Evolutionary conservation across 2,329 filamentous ascomycete species (phyloP).

Genomic region (Rutstroemia sydowiana): DNA sequence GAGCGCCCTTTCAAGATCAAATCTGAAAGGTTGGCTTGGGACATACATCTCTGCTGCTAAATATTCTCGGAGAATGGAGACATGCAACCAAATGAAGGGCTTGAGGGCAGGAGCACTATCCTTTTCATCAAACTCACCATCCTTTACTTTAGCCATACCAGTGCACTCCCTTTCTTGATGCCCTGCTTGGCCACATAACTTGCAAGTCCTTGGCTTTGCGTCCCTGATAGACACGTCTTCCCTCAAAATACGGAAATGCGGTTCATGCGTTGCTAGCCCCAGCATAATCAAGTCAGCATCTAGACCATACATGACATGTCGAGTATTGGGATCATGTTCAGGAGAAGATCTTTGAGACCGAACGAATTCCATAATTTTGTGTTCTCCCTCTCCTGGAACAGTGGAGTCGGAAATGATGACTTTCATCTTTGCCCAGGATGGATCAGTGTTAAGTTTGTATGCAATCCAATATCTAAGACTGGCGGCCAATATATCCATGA

Average conservation of each 20-base stretch:
- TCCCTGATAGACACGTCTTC: constrained; percentile 96
- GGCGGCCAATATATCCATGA: constrained; percentile 91
- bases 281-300: constrained; percentile 99
- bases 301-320: constrained; percentile 94
- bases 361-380: constrained; percentile 99
- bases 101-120: constrained; percentile 64
- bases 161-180: constrained; percentile 83
- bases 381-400: constrained; percentile 94
- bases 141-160: constrained; percentile 70
- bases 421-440: constrained; percentile 91
- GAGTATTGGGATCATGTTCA: constrained; percentile 91
- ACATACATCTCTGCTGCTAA: constrained; percentile 83
- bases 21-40: constrained; percentile 74
- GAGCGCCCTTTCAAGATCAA: constrained; percentile 87
- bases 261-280: constrained; percentile 92
- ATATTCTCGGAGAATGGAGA: constrained; percentile 86
- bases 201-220: constrained; percentile 72
- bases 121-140: constrained; percentile 76
- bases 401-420: constrained; percentile 98
- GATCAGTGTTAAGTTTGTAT: constrained; percentile 96
- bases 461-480: constrained; percentile 94
- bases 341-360: constrained; percentile 86
- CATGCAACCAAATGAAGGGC: constrained; percentile 97
- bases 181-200: constrained; percentile 83
- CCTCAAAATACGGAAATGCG: constrained; percentile 89